These are phyloP conservation scores for Trematosphaeria pertusa DNA, from an alignment of 2,329 filamentous ascomycete genomes.

Conservation along the genomic window DNA sequence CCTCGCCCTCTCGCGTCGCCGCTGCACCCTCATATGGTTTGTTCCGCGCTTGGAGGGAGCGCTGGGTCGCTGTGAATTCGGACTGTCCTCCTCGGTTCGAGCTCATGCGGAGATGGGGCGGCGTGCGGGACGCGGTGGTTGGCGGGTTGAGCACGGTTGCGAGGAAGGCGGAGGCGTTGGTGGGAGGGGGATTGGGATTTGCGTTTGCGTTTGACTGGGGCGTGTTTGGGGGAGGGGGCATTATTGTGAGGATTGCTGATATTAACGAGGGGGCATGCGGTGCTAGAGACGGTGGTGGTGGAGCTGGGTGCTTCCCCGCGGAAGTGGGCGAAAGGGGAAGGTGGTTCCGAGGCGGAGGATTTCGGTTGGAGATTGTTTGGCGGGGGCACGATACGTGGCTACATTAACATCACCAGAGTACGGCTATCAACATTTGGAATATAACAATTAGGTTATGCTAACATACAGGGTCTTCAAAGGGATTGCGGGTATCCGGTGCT, in stretches of 20 bases:
- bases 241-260: not conserved
- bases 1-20: conserved; percentile 20
- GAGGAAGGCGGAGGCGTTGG: conserved; percentile 14
- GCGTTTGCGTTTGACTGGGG: not conserved
- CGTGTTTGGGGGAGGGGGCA: not conserved
- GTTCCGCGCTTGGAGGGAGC: conserved; percentile 36
- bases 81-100: too few species aligned
- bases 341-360: conserved; percentile 17
- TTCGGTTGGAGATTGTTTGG: conserved; percentile 10
- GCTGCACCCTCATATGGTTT: conserved; percentile 14
- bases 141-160: conserved; percentile 17
- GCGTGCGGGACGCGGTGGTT: not conserved
- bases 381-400: too few species aligned
- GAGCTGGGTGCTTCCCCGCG: conserved; percentile 22
- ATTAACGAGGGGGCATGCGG: not conserved
- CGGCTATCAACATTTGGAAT: too few species aligned
- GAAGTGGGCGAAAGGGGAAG: conserved; percentile 28
- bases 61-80: conserved; percentile 29
- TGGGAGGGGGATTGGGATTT: too few species aligned
- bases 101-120: too few species aligned
- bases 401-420: too few species aligned
- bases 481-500: too few species aligned
- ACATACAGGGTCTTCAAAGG: too few species aligned
- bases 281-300: conserved; percentile 6
- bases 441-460: too few species aligned